Base-by-base conservation (phyloP, 2,329 filamentous ascomycete genomes). In the Cladosporium oxysporum region DNA sequence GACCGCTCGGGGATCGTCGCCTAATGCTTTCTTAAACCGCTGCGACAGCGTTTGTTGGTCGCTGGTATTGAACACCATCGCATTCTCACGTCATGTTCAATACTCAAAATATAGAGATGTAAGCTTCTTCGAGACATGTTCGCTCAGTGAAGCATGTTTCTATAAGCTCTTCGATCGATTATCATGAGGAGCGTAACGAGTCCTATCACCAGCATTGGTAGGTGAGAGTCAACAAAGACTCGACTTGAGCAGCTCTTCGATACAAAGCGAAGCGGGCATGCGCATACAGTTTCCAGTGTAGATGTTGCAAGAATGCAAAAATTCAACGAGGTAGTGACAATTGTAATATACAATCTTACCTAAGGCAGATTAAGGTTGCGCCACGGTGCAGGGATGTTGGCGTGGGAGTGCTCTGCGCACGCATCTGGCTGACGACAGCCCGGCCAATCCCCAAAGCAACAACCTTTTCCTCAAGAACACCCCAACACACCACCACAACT, bases 331-430 rank as follows among this genome's bases (percentile, higher is more conserved):
- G 3, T 18, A 10, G 37, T 18, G 10, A 8, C 18, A 10, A 10
- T 0, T 2, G n/a, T 21, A 44, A 44, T 44, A 41, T 35, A 35
- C 21, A 16, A 29, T 33, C 28, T 55, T 55, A 55, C 52, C 18
- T 33, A 55, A 55, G 52, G 52, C 16, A 55, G 11, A 31, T 53
- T 59, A 47, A 31, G 23, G 37, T 59, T 59, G 57, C 57, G 57
- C 57, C 57, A 59, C 57, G 16, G 35, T 59, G 57, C 16, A 59
- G 57, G 35, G 57, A 26, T 59, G 16, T 4, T 10, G 29, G 18
- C 23, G 7, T 26, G 23, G 23, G 23, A 26, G 23, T 26, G 23
- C 23, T 26, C 23, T 26, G 23, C 23, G 23, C 23, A 26, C 2
- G 31, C 31, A 58, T 37, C n/a, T 35, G n/a, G 55, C 55, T 58